Base-by-base conservation (phyloP, 306 rosid species). In the Aeschynomene evenia region DNA sequence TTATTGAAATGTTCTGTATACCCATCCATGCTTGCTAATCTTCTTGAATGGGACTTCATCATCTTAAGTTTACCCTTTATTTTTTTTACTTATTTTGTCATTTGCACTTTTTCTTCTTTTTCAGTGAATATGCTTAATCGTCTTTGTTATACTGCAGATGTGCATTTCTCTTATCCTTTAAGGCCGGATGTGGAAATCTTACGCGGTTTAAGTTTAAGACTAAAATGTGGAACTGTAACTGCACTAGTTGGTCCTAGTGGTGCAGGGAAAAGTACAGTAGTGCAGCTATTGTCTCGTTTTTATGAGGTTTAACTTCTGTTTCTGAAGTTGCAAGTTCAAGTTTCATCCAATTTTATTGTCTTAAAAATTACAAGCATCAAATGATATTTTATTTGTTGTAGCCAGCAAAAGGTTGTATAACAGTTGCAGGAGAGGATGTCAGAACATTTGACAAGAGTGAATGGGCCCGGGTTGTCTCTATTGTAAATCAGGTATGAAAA, bases 231-330 rank as follows among this genome's bases (percentile, higher is more conserved):
- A 71, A 87, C 97, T 63, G 53, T 90, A 78, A 94, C 98, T 74
- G 97, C 98, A 50, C 73, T 94, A 42, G 96, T 94, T 28, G 98
- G 98, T 50, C 31, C 91, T 49, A 94, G 98, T 33, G 96, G 98
- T 66, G 90, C 97, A 2, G 98, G 98, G 7, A 94, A 90, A 75
- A 94, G 98, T 84, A 94, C 97, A 29, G 70, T 94, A 71, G 98
- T 94, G 23, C 98, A 94, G 80, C 81, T 94, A 46, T 78, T 94
- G 89, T 81, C 98, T 55, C 94, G 97, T 21, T 94, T 90, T 77
- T 94, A 94, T 75, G 98, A 94, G 98, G 98, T 94, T 75, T 69
- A 70, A 67, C 34, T 63, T 60, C 66, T 33, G 64, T 77, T 55
- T 68, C 79, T 39, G 63, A 18, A 42, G 22, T 62, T 81, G 19